Base-by-base conservation (phyloP, 2,329 filamentous ascomycete genomes). In the Ascochyta lentis region DNA sequence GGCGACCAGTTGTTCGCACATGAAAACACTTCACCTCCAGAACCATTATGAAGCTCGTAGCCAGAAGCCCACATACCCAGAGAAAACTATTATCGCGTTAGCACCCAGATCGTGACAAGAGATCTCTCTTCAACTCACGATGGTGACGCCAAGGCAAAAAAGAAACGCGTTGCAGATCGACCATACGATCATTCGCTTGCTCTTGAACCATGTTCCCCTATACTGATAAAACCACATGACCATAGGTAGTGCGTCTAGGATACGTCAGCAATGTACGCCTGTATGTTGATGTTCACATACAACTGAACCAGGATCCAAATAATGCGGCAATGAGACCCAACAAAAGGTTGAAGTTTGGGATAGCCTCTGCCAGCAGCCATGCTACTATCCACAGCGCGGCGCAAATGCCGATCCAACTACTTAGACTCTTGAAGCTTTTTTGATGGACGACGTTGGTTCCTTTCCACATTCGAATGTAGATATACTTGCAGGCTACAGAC, bases 281-380 rank as follows among this genome's bases (percentile, higher is more conserved):
- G n/a, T 16, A 24, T 19, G 23, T 15, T 34, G 7, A 35, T 24
- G 9, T 12, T 0, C 8, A 81, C 48, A 74, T 66, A 78, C 74
- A 83, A 49, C 84, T 87, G 71, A 90, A 90, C 87, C 88, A 90
- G 49, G 81, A 85, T 19, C 83, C 85, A 56, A 90, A 89, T 1
- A 89, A 73, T 1, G 86, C 69, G 9, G 68, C 69, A 26, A 90
- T 84, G 33, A 91, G 74, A 4, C 84, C 84, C n/a, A 91, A 77
- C 8, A 91, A 76, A 42, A 85, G 80, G 67, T 84, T 85, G 76
- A 91, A 92, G 44, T 86, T 83, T 0, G 89, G 89, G 7, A 91
- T 87, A 0, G 86, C 84, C 68, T 88, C 83, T 5, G 89, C 87
- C 55, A 92, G 86, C 55, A 91, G 73, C 80, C 86, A 89, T 2